Percentiles rank a stretch among this genome's conserved stretches.
phyloP scores from a whole-genome alignment of 148 eudicot genomes.

The Cornus florida region DNA sequence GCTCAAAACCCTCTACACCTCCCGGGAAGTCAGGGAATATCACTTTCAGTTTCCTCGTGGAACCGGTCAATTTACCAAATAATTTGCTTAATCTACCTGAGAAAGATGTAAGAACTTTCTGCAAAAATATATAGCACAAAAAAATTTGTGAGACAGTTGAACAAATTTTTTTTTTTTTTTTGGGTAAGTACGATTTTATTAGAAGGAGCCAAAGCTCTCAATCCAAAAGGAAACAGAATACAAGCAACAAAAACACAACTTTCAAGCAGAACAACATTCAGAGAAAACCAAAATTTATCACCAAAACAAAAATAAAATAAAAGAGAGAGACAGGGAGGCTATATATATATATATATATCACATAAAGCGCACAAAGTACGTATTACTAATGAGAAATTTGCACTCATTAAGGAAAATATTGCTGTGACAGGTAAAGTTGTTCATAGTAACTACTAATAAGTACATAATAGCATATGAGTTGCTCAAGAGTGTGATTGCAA shows the following conservation, averaged over 20 bases:
- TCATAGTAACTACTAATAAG: neutral
- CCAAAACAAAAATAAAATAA: neutral
- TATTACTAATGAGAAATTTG: neutral
- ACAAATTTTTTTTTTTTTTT: neutral
- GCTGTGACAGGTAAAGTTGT: neutral
- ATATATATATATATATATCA: neutral
- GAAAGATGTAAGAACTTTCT: slow-evolving; percentile 39
- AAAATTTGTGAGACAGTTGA: neutral
- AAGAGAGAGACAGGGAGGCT: too few relatives aligned
- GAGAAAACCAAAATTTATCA: neutral
- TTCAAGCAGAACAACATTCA: neutral
- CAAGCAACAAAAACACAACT: neutral
- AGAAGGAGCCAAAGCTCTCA: too few relatives aligned
- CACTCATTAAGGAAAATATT: neutral
- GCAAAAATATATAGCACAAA: slow-evolving; percentile 10
- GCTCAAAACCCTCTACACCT: slow-evolving; percentile 51
- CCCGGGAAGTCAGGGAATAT: slow-evolving; percentile 59
- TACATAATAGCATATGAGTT: neutral
- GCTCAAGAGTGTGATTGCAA: neutral
- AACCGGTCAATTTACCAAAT: slow-evolving; percentile 16
- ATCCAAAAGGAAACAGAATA: neutral
- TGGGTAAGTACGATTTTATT: too few relatives aligned
- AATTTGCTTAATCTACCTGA: slow-evolving; percentile 36
- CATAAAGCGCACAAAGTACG: neutral
- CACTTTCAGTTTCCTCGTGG: slow-evolving; percentile 18